phyloP scores from a whole-genome alignment of 2,329 filamentous ascomycete species.

The Orbilia javanica region DNA sequence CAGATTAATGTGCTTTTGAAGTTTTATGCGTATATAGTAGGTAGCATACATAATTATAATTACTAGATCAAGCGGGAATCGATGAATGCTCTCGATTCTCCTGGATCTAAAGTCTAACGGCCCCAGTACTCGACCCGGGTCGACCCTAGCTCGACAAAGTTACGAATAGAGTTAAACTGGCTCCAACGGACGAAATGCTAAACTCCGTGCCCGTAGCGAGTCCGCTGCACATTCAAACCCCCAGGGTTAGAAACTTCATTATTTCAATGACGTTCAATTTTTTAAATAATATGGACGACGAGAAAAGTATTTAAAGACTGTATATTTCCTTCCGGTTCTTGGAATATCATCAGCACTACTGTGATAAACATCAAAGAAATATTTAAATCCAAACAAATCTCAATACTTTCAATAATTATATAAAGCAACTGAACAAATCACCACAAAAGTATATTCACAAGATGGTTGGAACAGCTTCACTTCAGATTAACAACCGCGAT shows the following conservation, averaged over 20 bases:
- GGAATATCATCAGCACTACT: conserved; percentile 4
- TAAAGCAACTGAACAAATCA: no score
- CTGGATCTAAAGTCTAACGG: background rate
- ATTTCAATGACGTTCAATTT: background rate
- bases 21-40: no score
- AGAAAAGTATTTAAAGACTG: conserved; percentile 49
- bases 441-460: no score
- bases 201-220: conserved; percentile 26
- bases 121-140: background rate
- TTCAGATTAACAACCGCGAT: conserved; percentile 26
- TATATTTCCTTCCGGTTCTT: background rate
- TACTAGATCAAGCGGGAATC: no score
- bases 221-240: background rate
- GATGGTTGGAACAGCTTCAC: conserved; percentile 25
- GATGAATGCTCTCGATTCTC: no score
- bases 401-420: background rate
- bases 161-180: conserved; percentile 1
- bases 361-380: background rate
- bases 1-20: no score
- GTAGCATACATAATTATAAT: no score
- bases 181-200: conserved; percentile 26
- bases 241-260: background rate
- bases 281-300: background rate
- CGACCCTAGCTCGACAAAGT: background rate
- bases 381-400: background rate